Conservation (phyloP, 1,284 basidiomycete genomes). For the Cutaneotrichosporon arboriforme region DNA sequence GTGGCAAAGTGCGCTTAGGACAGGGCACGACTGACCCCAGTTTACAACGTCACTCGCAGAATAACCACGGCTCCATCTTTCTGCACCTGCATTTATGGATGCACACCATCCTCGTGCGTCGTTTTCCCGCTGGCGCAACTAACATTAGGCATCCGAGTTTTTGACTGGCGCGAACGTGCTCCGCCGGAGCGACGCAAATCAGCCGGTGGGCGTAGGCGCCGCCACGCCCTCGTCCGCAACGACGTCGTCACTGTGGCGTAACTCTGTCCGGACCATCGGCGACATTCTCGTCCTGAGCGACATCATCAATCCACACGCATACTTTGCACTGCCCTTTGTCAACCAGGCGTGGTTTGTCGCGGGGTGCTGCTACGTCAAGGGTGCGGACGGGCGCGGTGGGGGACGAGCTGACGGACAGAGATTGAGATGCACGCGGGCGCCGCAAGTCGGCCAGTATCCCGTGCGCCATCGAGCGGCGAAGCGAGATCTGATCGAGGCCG, state of each 20-base stretch:
- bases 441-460: background rate
- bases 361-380: constrained; percentile 26
- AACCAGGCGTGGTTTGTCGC: constrained; percentile 29
- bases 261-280: constrained; percentile 24
- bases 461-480: background rate
- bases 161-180: constrained; percentile 14
- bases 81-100: constrained; percentile 34
- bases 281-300: constrained; percentile 25
- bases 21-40: constrained; percentile 2
- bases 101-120: constrained; percentile 27
- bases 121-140: no score
- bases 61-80: constrained; percentile 23
- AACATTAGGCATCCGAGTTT: constrained; percentile 14
- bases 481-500: no score
- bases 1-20: constrained; percentile 14
- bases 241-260: constrained; percentile 17
- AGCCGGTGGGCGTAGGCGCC: background rate
- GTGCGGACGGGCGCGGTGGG: background rate
- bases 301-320: constrained; percentile 21
- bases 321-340: constrained; percentile 21
- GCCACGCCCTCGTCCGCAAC: constrained; percentile 7
- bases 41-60: constrained; percentile 22
- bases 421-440: constrained; percentile 4
- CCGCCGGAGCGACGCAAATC: background rate
- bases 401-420: constrained; percentile 1